Evolutionary conservation across 140 eudicot genomes (phyloP).

Genomic region (Anethum foeniculum): DNA sequence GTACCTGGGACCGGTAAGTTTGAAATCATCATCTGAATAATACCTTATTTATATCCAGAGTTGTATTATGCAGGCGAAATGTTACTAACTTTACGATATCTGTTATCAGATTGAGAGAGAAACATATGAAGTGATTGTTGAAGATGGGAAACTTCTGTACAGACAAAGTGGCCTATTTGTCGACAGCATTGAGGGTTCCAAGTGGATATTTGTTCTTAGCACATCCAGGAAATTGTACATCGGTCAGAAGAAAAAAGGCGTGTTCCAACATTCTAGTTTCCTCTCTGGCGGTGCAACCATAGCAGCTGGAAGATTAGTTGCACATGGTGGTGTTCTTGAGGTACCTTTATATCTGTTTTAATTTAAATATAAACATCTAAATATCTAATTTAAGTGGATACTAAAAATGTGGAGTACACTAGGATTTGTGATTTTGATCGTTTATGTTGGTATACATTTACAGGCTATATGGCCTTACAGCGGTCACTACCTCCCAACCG

Average conservation of each 20-base stretch:
- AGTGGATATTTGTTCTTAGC: constrained; percentile 92
- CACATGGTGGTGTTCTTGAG: constrained; percentile 74
- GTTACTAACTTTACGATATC: neutral
- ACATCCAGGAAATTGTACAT: constrained; percentile 73
- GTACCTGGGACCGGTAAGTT: constrained; percentile 77
- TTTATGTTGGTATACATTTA: constrained; percentile 6
- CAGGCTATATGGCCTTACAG: constrained; percentile 99
- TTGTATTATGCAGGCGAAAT: neutral
- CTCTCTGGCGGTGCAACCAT: constrained; percentile 85
- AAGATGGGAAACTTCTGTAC: constrained; percentile 67
- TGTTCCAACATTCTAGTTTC: constrained; percentile 87
- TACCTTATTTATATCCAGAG: neutral
- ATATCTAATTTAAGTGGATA: neutral
- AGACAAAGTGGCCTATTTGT: constrained; percentile 48
- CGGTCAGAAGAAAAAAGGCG: constrained; percentile 82
- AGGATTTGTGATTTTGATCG: neutral
- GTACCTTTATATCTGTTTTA: constrained; percentile 23
- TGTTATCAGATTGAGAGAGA: constrained; percentile 64
- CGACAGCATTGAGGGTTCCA: constrained; percentile 66
- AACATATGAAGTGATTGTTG: constrained; percentile 77
- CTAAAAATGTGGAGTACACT: neutral
- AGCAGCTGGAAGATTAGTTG: constrained; percentile 88
- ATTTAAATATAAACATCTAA: neutral
- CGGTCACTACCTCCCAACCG: constrained; percentile 98
- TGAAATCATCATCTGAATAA: neutral